phyloP scores from a whole-genome alignment of 1,284 basidiomycete species.

The Sporisorium graminicola region DNA sequence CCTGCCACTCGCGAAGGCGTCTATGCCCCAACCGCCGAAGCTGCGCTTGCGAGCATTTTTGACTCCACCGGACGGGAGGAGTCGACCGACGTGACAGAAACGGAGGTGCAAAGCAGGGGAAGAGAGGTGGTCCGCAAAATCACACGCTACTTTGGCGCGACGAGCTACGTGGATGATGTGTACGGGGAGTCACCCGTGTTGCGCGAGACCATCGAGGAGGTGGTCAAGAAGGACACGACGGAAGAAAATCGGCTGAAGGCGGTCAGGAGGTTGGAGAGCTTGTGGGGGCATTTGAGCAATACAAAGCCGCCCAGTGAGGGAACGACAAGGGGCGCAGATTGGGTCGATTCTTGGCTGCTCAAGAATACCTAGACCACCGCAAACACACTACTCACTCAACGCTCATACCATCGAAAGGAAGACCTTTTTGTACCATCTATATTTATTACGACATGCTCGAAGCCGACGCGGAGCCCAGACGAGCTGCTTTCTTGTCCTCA shows the following conservation, averaged over 20 bases:
- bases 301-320: constrained; percentile 6
- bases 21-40: constrained; percentile 33
- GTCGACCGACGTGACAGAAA: constrained; percentile 6
- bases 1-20: constrained; percentile 23
- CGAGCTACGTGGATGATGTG: constrained; percentile 36
- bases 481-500: constrained; percentile 40
- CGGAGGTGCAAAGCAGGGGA: constrained; percentile 6
- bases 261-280: constrained; percentile 33
- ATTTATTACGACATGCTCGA: not conserved
- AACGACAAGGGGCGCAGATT: constrained; percentile 1
- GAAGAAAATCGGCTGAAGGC: constrained; percentile 15
- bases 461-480: constrained; percentile 3
- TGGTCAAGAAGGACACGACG: constrained; percentile 15
- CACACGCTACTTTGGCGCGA: constrained; percentile 23
- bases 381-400: not conserved
- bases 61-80: constrained; percentile 5
- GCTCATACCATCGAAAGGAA: not conserved
- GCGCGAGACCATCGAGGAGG: constrained; percentile 33
- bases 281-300: constrained; percentile 42
- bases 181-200: constrained; percentile 26
- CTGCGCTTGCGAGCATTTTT: constrained; percentile 23
- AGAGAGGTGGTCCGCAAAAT: constrained; percentile 24
- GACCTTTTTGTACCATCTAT: no score
- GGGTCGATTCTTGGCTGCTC: constrained; percentile 43
- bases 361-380: constrained; percentile 12